phyloP scores from a whole-genome alignment of 1,284 basidiomycete species.

The Xerocomus minutiporus region DNA sequence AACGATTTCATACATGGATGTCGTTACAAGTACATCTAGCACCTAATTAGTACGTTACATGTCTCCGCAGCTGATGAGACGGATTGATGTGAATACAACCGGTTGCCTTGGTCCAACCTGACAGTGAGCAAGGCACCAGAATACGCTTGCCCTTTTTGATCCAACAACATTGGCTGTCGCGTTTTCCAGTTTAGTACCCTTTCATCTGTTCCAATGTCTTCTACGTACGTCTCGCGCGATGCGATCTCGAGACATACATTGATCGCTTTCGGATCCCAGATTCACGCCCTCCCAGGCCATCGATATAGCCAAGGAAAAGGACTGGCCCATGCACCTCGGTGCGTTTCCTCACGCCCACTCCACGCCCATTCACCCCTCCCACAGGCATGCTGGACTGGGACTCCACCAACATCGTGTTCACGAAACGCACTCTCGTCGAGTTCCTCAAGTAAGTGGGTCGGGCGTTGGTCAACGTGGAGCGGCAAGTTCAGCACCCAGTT shows the following conservation, averaged over 20 bases:
- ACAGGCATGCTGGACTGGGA: conserved; percentile 77
- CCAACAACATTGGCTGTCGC: too few relatives aligned
- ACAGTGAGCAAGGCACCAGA: background rate
- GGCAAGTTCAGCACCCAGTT: conserved; percentile 22
- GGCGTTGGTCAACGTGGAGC: conserved; percentile 5
- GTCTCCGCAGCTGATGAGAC: background rate
- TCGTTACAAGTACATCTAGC: too few relatives aligned
- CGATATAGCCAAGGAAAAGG: conserved; percentile 60
- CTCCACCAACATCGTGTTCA: conserved; percentile 63
- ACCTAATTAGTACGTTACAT: too few relatives aligned
- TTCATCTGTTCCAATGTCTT: conserved; percentile 18
- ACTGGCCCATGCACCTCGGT: conserved; percentile 67
- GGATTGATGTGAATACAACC: background rate
- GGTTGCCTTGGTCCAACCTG: background rate
- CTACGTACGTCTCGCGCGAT: conserved; percentile 21
- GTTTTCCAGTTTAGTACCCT: too few relatives aligned
- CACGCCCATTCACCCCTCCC: background rate
- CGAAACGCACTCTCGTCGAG: conserved; percentile 65
- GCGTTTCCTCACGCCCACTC: conserved; percentile 14
- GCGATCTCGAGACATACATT: background rate
- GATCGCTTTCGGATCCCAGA: conserved; percentile 33
- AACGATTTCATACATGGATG: too few relatives aligned
- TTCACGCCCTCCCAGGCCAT: conserved; percentile 54
- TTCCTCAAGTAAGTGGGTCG: conserved; percentile 57
- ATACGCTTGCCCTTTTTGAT: background rate